A percentile compares a stretch with the other conserved stretches of the same genome.
Conservation (phyloP, 768 basidiomycete genomes). For the Amyloporia xantha region DNA sequence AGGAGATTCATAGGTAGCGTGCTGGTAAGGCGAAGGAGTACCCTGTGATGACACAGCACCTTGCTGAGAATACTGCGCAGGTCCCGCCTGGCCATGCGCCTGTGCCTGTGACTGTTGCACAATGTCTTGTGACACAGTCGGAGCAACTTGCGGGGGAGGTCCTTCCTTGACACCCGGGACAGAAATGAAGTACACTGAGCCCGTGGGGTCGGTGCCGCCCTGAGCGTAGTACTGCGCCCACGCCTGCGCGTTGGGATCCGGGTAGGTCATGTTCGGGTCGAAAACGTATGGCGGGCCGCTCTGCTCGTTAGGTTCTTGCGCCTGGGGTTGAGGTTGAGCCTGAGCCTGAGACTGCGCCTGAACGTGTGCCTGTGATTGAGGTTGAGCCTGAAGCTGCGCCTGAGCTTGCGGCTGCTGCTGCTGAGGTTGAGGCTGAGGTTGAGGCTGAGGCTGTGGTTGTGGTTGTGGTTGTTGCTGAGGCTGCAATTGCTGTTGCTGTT, state of each 20-base stretch:
- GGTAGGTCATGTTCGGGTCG: conserved; percentile 61
- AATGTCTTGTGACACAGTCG: conserved; percentile 4
- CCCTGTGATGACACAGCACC: not conserved
- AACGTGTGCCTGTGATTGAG: conserved; percentile 27
- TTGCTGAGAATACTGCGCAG: not conserved
- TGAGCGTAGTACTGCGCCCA: conserved; percentile 85
- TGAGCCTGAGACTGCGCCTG: conserved; percentile 23
- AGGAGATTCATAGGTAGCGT: not conserved
- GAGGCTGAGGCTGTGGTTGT: conserved; percentile 24
- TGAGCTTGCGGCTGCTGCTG: conserved; percentile 27
- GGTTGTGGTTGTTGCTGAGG: conserved; percentile 24
- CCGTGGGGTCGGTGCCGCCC: conserved; percentile 68
- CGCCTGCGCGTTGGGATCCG: conserved; percentile 76
- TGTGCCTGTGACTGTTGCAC: conserved; percentile 3
- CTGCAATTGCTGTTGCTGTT: conserved; percentile 26
- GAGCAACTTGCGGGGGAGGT: conserved; percentile 10
- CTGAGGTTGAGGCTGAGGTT: conserved; percentile 19
- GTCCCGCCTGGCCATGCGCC: not conserved
- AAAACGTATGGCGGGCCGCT: conserved; percentile 46
- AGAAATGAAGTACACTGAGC: conserved; percentile 74
- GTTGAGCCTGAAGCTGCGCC: conserved; percentile 21
- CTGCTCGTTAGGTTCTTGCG: conserved; percentile 28
- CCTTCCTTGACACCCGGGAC: conserved; percentile 66
- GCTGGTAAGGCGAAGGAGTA: not conserved
- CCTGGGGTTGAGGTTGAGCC: conserved; percentile 18